Evolutionary conservation across 2,329 filamentous ascomycete species (phyloP), one percentile per base, ranked within the genome.

Genomic region (Ophiosphaerella narmari): DNA sequence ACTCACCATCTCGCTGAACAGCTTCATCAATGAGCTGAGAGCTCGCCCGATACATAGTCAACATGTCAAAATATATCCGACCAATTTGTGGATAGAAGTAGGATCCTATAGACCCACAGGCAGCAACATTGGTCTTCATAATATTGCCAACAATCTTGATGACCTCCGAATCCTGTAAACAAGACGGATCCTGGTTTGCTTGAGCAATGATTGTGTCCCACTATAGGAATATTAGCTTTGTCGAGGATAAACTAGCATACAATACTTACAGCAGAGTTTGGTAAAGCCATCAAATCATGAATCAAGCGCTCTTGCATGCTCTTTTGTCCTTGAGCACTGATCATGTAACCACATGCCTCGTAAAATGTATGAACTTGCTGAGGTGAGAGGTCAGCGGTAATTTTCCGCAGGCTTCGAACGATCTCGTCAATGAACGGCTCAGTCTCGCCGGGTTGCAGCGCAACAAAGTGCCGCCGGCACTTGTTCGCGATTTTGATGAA

Each of bases 71-170:
- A 74, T 97, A 99, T 63, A 99, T 97, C 49, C 91, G 88, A 35
- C 93, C 94, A 63, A 99, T 96, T 72, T 99, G 94, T 11, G 94
- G 93, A 69, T 96, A 97, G 75, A 99, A 99, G 77, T 97, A 99
- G 44, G 90, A 86, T 31, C 95, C 94, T 50, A 99, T 94, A 0
- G 94, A 97, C 32, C 90, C 90, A 74, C 94, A 99, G 32, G 94
- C 94, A n/a, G 95, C 93, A 4, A 99, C 94, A 66, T 99, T 99
- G 1, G 94, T 99, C 83, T 99, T 99, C 94, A 99, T 99, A 71
- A 99, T 97, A 76, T 99, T 99, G 60, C 94, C 94, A 56, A 99
- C 92, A 61, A 99, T 87, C 80, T 99, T 99, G 78, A 99, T 97
- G 1, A 92, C 96, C 63, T 99, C 92, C 9, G 87, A 81, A 67